phyloP scores from a whole-genome alignment of 1,284 basidiomycete species.

The Austropuccinia psidii region DNA sequence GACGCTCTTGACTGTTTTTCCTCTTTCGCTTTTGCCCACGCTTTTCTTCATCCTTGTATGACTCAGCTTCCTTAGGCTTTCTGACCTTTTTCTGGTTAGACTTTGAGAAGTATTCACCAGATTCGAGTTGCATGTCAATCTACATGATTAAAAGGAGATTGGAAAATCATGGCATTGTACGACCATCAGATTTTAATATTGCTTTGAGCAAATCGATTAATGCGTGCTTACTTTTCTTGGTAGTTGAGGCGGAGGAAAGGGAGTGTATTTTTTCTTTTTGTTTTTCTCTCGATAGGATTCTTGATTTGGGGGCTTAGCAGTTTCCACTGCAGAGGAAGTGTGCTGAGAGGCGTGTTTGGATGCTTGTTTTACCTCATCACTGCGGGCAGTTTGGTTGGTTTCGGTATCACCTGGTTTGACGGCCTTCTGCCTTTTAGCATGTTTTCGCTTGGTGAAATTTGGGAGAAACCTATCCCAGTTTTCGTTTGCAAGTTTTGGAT shows the following conservation, averaged over 20 bases:
- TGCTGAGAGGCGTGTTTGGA: slow-evolving; percentile 3
- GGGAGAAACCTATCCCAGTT: slow-evolving; percentile 98
- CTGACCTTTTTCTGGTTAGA: slow-evolving; percentile 68
- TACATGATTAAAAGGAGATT: slow-evolving; percentile 43
- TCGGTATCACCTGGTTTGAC: slow-evolving; percentile 38
- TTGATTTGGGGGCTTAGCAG: slow-evolving; percentile 39
- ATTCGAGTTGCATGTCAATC: slow-evolving; percentile 89
- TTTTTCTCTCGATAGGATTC: slow-evolving; percentile 49
- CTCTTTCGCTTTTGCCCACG: too few relatives aligned
- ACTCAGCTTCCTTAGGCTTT: too few relatives aligned
- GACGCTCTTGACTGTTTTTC: too few relatives aligned
- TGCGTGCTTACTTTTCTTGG: slow-evolving; percentile 66
- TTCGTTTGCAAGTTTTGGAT: slow-evolving; percentile 87
- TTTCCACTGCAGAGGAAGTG: background rate
- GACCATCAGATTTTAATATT: background rate
- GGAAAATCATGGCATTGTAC: background rate
- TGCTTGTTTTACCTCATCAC: slow-evolving; percentile 65
- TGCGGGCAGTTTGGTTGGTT: slow-evolving; percentile 48
- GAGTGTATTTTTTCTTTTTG: slow-evolving; percentile 94
- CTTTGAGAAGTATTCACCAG: slow-evolving; percentile 97
- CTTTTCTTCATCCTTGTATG: too few relatives aligned
- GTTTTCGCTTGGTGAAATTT: slow-evolving; percentile 83
- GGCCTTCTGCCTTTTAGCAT: slow-evolving; percentile 81
- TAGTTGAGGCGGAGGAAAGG: slow-evolving; percentile 90
- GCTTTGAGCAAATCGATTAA: background rate